A percentile compares a stretch with the other conserved stretches of the same genome.
Evolutionary conservation across 768 basidiomycete species (phyloP).

Genomic region (Rhodotorula toruloides): DNA sequence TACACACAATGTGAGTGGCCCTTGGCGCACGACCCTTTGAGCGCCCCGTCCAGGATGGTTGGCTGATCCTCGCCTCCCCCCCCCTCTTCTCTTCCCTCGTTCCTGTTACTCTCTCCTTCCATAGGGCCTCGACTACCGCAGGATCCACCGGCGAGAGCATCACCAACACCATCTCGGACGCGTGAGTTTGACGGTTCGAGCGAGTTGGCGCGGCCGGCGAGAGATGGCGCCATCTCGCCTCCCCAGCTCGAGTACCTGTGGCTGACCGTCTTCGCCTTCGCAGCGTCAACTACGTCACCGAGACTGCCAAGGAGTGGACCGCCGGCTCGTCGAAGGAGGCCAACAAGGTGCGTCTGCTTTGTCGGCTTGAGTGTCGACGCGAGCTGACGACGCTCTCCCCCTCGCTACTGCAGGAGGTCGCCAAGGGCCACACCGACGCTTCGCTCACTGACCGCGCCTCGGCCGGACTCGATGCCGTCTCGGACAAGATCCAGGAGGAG

Average conservation of each 20-base stretch:
- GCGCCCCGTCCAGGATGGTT: not conserved
- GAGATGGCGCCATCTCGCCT: too few species aligned
- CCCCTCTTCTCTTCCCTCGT: not conserved
- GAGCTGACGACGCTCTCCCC: not conserved
- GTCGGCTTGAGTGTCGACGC: not conserved
- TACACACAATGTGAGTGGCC: too few species aligned
- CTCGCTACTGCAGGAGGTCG: conserved; percentile 4
- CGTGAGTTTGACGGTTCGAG: too few species aligned
- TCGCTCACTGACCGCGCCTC: conserved; percentile 27
- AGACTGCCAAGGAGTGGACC: conserved; percentile 8
- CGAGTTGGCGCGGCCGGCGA: too few species aligned
- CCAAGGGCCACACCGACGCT: conserved; percentile 33
- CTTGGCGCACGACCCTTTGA: too few species aligned
- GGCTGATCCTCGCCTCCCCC: not conserved
- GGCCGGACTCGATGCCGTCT: conserved; percentile 24
- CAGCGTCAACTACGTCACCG: conserved; percentile 19
- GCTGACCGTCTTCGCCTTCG: not conserved
- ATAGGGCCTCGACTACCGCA: conserved; percentile 24
- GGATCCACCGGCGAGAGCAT: conserved; percentile 24
- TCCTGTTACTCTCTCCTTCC: not conserved
- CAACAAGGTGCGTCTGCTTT: conserved; percentile 19
- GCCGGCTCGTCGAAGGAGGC: conserved; percentile 22
- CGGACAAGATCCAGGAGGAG: conserved; percentile 28
- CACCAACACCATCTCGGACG: conserved; percentile 17
- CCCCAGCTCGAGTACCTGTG: not conserved